Percentiles rank a stretch among this genome's conserved stretches.
Evolutionary conservation across 768 basidiomycete genomes (phyloP).

Genomic region (Arthromyces matolae): DNA sequence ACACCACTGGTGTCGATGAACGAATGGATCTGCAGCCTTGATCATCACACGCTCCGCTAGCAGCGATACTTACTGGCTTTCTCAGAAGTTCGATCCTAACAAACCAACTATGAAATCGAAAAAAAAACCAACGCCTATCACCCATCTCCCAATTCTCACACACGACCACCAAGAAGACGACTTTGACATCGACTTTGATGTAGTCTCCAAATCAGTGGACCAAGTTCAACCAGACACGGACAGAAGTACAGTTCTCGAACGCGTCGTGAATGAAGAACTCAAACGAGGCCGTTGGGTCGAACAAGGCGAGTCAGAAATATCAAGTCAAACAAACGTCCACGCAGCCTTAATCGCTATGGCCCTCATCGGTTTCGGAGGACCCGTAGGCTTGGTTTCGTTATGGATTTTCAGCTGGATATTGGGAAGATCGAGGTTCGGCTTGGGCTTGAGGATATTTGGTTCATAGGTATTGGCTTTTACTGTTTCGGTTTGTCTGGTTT

Average conservation of each 20-base stretch:
- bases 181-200: constrained; percentile 32
- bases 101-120: too few species aligned
- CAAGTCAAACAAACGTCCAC: constrained; percentile 27
- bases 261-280: constrained; percentile 26
- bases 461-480: constrained; percentile 24
- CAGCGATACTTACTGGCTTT: too few species aligned
- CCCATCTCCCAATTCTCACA: constrained; percentile 32
- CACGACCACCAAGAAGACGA: constrained; percentile 34
- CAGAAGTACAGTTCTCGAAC: constrained; percentile 26
- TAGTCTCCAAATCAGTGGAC: constrained; percentile 17
- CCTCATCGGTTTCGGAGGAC: constrained; percentile 25
- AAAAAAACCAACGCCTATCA: too few species aligned
- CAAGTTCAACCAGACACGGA: constrained; percentile 18
- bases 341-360: constrained; percentile 28
- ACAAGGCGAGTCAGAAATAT: constrained; percentile 24
- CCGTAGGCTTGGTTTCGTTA: constrained; percentile 21
- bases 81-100: too few species aligned
- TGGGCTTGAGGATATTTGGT: constrained; percentile 19
- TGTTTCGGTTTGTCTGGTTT: constrained; percentile 23
- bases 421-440: constrained; percentile 13
- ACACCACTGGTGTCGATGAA: too few species aligned
- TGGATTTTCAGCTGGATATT: constrained; percentile 19
- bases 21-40: too few species aligned
- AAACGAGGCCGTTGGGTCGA: constrained; percentile 32
- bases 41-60: too few species aligned